Evolutionary conservation across 2,329 filamentous ascomycete species (phyloP), one percentile per base, ranked within the genome.

Genomic region (Sporothrix brasiliensis): DNA sequence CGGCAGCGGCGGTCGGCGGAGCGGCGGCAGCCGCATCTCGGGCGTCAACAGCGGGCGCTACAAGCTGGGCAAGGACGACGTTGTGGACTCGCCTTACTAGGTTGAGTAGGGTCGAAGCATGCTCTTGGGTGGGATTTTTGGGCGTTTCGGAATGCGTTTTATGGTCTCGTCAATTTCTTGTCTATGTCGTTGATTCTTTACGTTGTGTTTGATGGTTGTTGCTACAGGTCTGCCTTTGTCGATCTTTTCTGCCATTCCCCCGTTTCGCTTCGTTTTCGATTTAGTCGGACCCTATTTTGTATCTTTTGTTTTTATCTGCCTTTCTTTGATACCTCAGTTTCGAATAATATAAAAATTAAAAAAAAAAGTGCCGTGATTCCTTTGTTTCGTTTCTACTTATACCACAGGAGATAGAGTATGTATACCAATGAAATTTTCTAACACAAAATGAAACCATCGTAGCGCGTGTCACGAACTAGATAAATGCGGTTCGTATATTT

Each of bases 1-100:
- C 2, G 30, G 30, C 56, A 44, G 41, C 52, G 82, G 75, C 71
- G 79, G 76, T 72, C 78, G 78, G 69, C 80, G 85, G 52, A 81
- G 84, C 73, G 84, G 83, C 73, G 82, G 83, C 2, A 83, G 83
- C 5, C 80, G 86, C 2, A 83, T 89, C 63, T 83, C 84, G 1
- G 86, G 81, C 0, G 80, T 80, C 52, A 81, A 84, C 27, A 88
- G 87, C 73, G 85, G 87, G 1, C 84, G 89, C 27, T 92, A 91
- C 77, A 92, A 92, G 81, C 83, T 97, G 63, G 89, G 90, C 67
- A 88, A 87, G 77, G 91, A 93, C 54, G 93, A 97, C 70, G 89
- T 97, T 75, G 94, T 98, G 30, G 90, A 97, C 77, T 85, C 86
- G 49, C 85, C 86, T 14, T 89, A 85, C 75, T 89, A 78, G 39